Evolutionary conservation across 129 eudicot genomes (phyloP), one percentile per base, ranked within the genome.

Genomic region (Lactuca sativa): DNA sequence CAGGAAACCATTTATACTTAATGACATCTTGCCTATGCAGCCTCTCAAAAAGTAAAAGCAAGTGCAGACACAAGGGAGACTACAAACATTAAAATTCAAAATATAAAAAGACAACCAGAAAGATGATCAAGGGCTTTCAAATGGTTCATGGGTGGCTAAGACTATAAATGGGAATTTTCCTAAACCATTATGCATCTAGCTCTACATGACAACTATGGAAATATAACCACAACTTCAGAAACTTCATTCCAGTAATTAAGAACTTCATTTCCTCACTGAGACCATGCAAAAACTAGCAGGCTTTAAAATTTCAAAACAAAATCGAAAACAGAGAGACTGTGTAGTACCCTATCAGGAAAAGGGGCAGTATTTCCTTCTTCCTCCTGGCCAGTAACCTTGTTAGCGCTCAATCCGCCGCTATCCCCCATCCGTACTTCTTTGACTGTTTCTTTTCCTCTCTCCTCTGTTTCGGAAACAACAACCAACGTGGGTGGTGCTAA

Each of bases 351-450:
- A 3, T 89, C 96, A 6, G 96, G 96, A 49, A 89, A 89, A 53
- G 91, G 87, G 6, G 90, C 77, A 11, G 83, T 80, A 57, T 67
- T 85, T 58, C 80, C 86, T 74, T 88, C 96, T 62, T 88, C 90
- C 31, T 88, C 86, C 49, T 71, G 82, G 0, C 86, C 88, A 25
- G 88, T 79, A 49, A 64, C 88, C 74, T 79, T 83, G 59, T 85
- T 88, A 59, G 89, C 96, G 75, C 91, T 88, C 78, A 85, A 74
- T 0, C 96, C 91, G 41, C 96, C 96, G 79, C 90, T 89, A 63
- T 86, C 96, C 69, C 62, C 90, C 90, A 86, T 84, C 74, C 17
- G 54, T 11, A 56, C 59, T 55, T 72, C 74, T 83, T 80, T 68
- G 43, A 17, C 51, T 44, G 36, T 37, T 61, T 34, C n/a, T 33